Percentiles rank a stretch among this genome's conserved stretches.
Conservation (phyloP, 768 basidiomycete species). For the Roridomyces roridus region DNA sequence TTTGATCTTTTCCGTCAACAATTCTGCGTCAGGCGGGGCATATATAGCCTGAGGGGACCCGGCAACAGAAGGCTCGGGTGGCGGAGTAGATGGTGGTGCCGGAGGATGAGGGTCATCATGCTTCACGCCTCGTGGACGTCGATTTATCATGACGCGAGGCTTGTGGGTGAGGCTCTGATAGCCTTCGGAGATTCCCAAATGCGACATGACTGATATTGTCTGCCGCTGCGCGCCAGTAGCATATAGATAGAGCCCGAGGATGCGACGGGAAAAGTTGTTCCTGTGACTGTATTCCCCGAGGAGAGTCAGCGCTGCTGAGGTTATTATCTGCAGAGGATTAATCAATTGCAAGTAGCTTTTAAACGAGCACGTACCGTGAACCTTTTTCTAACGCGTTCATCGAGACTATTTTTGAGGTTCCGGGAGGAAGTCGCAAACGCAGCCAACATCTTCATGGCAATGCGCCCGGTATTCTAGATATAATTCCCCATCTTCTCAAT, state of each 20-base stretch:
- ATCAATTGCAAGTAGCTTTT: not conserved
- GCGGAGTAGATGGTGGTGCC: too few relatives aligned
- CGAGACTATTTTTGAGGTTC: not conserved
- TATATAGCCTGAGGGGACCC: too few relatives aligned
- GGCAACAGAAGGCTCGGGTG: too few relatives aligned
- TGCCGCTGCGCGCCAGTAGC: constrained; percentile 39
- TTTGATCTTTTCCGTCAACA: not conserved
- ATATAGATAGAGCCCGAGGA: constrained; percentile 38
- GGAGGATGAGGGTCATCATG: not conserved
- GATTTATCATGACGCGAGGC: not conserved
- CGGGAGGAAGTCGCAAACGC: constrained; percentile 29
- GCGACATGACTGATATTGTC: constrained; percentile 33
- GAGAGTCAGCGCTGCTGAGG: constrained; percentile 21
- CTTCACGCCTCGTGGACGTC: not conserved
- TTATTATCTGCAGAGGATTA: constrained; percentile 27
- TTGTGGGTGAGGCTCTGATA: constrained; percentile 31
- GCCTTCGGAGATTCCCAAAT: constrained; percentile 36
- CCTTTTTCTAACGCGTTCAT: not conserved
- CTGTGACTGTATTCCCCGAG: constrained; percentile 38
- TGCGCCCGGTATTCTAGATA: constrained; percentile 8
- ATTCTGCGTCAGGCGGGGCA: not conserved
- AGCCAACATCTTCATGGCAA: constrained; percentile 16
- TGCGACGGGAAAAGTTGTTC: constrained; percentile 35
- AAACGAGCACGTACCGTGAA: not conserved
- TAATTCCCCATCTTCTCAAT: not conserved